Conservation (phyloP, 2,329 filamentous ascomycete species). For the Fusarium dimerum region DNA sequence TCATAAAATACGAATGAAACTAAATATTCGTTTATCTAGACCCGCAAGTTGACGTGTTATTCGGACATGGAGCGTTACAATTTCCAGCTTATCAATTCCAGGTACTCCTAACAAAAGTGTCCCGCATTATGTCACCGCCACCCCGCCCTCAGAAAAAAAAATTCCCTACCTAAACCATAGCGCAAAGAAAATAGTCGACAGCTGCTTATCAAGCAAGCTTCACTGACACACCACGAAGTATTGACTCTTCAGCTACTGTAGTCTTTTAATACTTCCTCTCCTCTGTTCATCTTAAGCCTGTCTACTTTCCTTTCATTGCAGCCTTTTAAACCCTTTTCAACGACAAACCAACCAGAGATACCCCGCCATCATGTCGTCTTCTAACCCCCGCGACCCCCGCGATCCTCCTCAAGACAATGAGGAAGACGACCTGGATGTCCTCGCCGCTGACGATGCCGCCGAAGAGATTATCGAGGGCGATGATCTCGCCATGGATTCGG, state of each 20-base stretch:
- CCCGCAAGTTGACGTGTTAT: too few species aligned
- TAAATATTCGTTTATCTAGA: too few species aligned
- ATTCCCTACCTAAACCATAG: slow-evolving; percentile 20
- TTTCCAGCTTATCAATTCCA: background rate
- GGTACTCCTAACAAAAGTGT: background rate
- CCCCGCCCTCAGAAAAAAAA: slow-evolving; percentile 31
- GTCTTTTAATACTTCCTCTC: background rate
- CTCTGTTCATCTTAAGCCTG: too few species aligned
- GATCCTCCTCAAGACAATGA: slow-evolving; percentile 23
- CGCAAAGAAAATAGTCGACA: slow-evolving; percentile 18
- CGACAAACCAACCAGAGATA: slow-evolving; percentile 14
- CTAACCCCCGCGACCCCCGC: slow-evolving; percentile 26
- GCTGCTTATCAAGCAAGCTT: slow-evolving; percentile 33
- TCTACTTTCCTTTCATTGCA: background rate
- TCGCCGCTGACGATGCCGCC: slow-evolving; percentile 65
- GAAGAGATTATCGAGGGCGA: slow-evolving; percentile 72
- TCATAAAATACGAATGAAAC: too few species aligned
- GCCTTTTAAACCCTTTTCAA: background rate
- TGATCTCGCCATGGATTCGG: slow-evolving; percentile 80
- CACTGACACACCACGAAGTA: slow-evolving; percentile 14
- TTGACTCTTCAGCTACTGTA: background rate
- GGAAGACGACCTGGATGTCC: slow-evolving; percentile 38
- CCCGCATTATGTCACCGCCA: slow-evolving; percentile 19
- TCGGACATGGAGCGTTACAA: background rate
- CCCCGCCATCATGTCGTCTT: slow-evolving; percentile 35